These are phyloP conservation scores for Ophiosphaerella korrae DNA, from an alignment of 2,329 filamentous ascomycete genomes.

Conservation along the genomic window DNA sequence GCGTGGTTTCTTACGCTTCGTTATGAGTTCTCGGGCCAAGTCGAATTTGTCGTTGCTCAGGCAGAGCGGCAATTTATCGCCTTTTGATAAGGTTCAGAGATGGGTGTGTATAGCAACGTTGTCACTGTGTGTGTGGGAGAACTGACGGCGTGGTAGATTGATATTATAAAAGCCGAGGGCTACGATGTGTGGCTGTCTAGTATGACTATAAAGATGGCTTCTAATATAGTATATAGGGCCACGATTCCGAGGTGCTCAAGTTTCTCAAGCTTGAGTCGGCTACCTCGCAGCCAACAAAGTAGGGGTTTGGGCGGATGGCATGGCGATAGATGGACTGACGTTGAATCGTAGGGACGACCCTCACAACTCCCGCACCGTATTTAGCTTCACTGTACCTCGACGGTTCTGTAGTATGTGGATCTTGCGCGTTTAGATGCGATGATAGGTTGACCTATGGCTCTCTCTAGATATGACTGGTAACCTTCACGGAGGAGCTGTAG, in stretches of 20 bases:
- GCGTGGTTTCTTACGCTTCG: neutral
- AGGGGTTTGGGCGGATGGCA: neutral
- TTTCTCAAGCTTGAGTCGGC: conserved; percentile 44
- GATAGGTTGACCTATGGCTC: neutral
- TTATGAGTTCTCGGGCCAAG: conserved; percentile 5
- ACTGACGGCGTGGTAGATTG: conserved; percentile 23
- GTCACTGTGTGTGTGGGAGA: neutral
- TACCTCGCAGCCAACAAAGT: conserved; percentile 30
- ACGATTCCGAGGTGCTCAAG: conserved; percentile 37
- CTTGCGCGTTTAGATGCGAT: neutral
- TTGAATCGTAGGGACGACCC: conserved; percentile 18
- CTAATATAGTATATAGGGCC: conserved; percentile 28
- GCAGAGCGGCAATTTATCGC: conserved; percentile 12
- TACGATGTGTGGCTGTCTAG: conserved; percentile 28
- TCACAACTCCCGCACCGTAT: conserved; percentile 47
- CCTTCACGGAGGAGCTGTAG: conserved; percentile 61
- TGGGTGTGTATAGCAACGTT: conserved; percentile 13
- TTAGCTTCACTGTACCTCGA: conserved; percentile 51
- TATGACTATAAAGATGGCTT: neutral
- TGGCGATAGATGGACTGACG: neutral
- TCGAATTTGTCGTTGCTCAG: conserved; percentile 3
- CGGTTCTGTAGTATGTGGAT: conserved; percentile 51
- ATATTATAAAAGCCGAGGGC: conserved; percentile 20
- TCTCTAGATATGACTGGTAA: conserved; percentile 41
- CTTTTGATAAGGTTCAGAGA: conserved; percentile 25